phyloP scores from a whole-genome alignment of 2,329 filamentous ascomycete genomes.

The Aspergillus intermedius region DNA sequence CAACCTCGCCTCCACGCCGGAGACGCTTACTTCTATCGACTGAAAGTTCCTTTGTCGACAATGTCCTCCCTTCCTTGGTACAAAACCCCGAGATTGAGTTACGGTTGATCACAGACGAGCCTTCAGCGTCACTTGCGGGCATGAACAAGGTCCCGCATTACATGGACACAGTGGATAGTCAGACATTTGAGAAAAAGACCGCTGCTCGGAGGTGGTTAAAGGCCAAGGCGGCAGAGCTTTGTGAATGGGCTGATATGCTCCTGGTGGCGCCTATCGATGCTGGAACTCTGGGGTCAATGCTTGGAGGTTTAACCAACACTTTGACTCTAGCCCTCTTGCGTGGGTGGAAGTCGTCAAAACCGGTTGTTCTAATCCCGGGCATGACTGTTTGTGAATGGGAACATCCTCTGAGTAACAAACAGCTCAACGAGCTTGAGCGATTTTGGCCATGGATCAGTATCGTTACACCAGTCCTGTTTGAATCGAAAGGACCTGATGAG shows the following conservation, averaged over 20 bases:
- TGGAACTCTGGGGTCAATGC: conserved; percentile 78
- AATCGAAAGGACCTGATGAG: conserved; percentile 57
- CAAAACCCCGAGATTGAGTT: conserved; percentile 35
- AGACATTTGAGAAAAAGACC: conserved; percentile 33
- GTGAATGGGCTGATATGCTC: conserved; percentile 81
- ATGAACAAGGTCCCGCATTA: conserved; percentile 35
- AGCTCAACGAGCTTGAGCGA: conserved; percentile 71
- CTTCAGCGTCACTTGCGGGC: conserved; percentile 30
- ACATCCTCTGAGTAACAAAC: conserved; percentile 80
- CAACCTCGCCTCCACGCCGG: conserved; percentile 11
- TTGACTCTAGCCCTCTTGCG: conserved; percentile 73
- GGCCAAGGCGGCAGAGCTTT: conserved; percentile 53
- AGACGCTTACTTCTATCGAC: conserved; percentile 32
- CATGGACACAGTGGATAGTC: conserved; percentile 34
- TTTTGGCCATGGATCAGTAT: conserved; percentile 86
- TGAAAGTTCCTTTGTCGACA: conserved; percentile 34
- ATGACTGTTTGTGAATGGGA: conserved; percentile 90
- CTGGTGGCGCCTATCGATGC: conserved; percentile 80
- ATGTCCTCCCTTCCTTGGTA: conserved; percentile 32
- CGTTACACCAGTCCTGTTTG: conserved; percentile 75
- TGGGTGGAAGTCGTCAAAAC: conserved; percentile 82
- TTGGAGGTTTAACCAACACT: conserved; percentile 74
- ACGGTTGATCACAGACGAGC: conserved; percentile 37
- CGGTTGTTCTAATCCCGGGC: conserved; percentile 74
- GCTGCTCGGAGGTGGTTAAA: conserved; percentile 35